phyloP scores from a whole-genome alignment of 2,329 filamentous ascomycete species.

The Claviceps citrina region DNA sequence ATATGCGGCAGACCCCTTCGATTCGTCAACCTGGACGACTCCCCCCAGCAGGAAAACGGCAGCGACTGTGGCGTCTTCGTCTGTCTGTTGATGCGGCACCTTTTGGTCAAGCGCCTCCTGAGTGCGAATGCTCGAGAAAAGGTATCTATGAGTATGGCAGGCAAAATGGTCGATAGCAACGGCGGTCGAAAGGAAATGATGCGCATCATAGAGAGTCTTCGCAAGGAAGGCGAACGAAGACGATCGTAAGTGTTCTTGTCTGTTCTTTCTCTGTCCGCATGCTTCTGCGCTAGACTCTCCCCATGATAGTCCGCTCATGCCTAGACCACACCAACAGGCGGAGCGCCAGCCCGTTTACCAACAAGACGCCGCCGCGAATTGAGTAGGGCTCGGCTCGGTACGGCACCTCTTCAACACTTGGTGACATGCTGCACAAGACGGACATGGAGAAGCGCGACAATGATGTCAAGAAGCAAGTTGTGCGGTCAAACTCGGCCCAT shows the following conservation, averaged over 20 bases:
- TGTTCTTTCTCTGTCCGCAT: no score
- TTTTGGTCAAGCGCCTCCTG: conserved; percentile 73
- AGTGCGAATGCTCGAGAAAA: conserved; percentile 68
- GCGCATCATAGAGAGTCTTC: conserved; percentile 69
- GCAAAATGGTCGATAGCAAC: conserved; percentile 65
- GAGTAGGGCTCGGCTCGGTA: conserved; percentile 23
- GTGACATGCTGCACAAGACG: conserved; percentile 11
- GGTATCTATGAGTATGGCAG: conserved; percentile 85
- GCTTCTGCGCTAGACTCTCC: background rate
- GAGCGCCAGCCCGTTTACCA: conserved; percentile 22
- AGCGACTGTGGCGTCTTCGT: conserved; percentile 94
- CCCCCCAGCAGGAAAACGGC: conserved; percentile 80
- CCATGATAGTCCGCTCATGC: background rate
- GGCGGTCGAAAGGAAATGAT: conserved; percentile 82
- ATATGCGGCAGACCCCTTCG: conserved; percentile 52
- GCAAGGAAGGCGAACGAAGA: conserved; percentile 74
- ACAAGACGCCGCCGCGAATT: conserved; percentile 28
- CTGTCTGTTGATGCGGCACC: conserved; percentile 83
- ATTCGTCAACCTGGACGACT: conserved; percentile 72
- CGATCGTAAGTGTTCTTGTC: conserved; percentile 49
- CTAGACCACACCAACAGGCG: conserved; percentile 13
- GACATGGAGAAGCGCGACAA: conserved; percentile 3
- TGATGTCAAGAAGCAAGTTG: background rate
- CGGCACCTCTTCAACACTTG: conserved; percentile 17
- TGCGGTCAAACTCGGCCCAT: background rate